Evolutionary conservation across 139 green algal genomes (phyloP), one percentile per base, ranked within the genome.

Genomic region (Asterochloris erici): DNA sequence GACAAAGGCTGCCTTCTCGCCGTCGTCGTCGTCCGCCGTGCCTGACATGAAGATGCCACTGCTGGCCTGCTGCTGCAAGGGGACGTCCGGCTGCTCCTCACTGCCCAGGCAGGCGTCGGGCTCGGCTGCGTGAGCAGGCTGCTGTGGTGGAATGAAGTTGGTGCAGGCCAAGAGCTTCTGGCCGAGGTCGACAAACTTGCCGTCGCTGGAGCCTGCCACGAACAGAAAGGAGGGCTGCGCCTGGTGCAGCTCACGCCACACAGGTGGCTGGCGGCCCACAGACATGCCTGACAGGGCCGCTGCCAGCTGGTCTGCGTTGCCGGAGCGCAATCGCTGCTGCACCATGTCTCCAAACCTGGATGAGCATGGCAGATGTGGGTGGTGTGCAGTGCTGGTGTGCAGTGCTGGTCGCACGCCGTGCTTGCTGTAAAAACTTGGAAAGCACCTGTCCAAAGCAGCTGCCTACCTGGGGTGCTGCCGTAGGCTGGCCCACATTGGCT

Each of bases 101-200:
- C 17, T 21, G 15, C 14, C n/a, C 12, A 9, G n/a, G 14, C 21
- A 23, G 13, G 10, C 26, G 64, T 61, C 62, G 0, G n/a, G 10
- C 11, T 54, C 27, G 61, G 16, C 24, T 71, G 23, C 0, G 15
- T 81, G 15, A 54, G 60, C 77, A 11, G 69, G 29, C 17, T 74
- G 63, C 66, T 23, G 21, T 9, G 66, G 66, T 21, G 66, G 66
- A 9, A 71, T 71, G 66, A 23, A 21, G 2, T 21, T 21, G 9
- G 17, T 71, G 66, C 21, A 26, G 9, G 66, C 66, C 11, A 24
- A 69, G 11, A 69, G 63, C 19, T 29, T 38, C 21, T 66, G 13
- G 38, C 87, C 90, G 29, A 95, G 86, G 74, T 75, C 75, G 15
- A 87, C 84, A 87, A 95, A 96, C 80, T 96, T 96, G 24, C 64